A percentile compares a stretch with the other conserved stretches of the same genome.
Conservation (phyloP, 2,329 filamentous ascomycete species). For the Colletotrichum coccodes region DNA sequence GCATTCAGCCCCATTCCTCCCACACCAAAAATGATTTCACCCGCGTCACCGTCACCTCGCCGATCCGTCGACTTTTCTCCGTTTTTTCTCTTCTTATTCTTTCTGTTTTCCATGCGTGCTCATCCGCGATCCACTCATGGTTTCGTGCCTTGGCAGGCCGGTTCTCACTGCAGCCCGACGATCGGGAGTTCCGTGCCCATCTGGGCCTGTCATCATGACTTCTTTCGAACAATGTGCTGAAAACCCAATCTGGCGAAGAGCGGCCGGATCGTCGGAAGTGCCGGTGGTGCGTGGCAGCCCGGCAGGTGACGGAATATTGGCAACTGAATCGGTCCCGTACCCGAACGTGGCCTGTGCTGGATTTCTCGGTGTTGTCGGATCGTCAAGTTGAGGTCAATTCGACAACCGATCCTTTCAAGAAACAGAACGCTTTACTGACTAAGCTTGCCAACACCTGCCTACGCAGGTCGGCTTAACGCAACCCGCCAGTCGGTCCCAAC, state of each 20-base stretch:
- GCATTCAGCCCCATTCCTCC: not conserved
- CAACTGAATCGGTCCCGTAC: not conserved
- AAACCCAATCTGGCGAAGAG: not conserved
- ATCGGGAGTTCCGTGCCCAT: not conserved
- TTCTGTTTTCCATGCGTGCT: not conserved
- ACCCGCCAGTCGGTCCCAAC: not conserved
- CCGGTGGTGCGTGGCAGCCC: not conserved
- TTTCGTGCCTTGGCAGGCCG: not conserved
- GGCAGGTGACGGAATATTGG: not conserved
- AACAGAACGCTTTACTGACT: too few relatives aligned
- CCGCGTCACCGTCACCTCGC: not conserved
- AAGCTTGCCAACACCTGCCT: too few relatives aligned
- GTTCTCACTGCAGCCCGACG: not conserved
- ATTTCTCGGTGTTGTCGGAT: not conserved
- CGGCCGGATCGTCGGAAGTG: not conserved
- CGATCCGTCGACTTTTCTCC: not conserved
- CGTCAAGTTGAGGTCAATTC: not conserved
- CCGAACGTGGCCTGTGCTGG: not conserved
- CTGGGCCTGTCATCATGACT: not conserved
- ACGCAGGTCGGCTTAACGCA: not conserved
- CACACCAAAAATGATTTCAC: not conserved
- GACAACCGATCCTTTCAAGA: not conserved
- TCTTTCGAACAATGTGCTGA: not conserved
- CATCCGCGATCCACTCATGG: not conserved
- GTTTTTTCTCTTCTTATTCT: not conserved